phyloP scores from a whole-genome alignment of 192 early-diverging fungal species.

The Borealophlyctis nickersoniae region DNA sequence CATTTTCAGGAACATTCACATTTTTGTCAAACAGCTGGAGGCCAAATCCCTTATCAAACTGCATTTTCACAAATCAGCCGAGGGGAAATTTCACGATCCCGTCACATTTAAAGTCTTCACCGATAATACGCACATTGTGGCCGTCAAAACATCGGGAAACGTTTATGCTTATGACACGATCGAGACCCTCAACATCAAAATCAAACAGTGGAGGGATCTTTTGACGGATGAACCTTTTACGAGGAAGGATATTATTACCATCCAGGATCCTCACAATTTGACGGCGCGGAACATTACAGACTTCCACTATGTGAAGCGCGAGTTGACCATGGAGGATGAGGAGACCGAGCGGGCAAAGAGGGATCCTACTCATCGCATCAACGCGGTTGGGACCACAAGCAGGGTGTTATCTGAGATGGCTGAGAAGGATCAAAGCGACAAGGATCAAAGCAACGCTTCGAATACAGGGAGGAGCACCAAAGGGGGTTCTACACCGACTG shows the following conservation, averaged over 20 bases:
- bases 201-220: conserved; percentile 82
- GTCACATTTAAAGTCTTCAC: conserved; percentile 87
- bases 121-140: conserved; percentile 77
- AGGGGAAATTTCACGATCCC: conserved; percentile 82
- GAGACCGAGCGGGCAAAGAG: conserved; percentile 40
- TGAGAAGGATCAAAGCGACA: conserved; percentile 25
- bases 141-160: conserved; percentile 79
- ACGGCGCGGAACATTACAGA: conserved; percentile 60
- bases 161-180: conserved; percentile 86
- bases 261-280: conserved; percentile 82
- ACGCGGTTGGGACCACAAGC: conserved; percentile 48
- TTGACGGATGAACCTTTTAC: conserved; percentile 85
- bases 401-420: conserved; percentile 55
- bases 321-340: conserved; percentile 53
- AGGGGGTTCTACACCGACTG: background rate
- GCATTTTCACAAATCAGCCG: conserved; percentile 77
- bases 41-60: conserved; percentile 72
- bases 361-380: conserved; percentile 61
- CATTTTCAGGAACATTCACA: background rate
- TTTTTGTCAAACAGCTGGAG: conserved; percentile 47
- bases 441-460: conserved; percentile 14
- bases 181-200: conserved; percentile 80
- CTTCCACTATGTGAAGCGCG: conserved; percentile 75
- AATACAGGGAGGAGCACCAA: background rate
- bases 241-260: conserved; percentile 81